Base-by-base conservation (phyloP, 148 eudicot species). In the Camellia lanceoleosa region DNA sequence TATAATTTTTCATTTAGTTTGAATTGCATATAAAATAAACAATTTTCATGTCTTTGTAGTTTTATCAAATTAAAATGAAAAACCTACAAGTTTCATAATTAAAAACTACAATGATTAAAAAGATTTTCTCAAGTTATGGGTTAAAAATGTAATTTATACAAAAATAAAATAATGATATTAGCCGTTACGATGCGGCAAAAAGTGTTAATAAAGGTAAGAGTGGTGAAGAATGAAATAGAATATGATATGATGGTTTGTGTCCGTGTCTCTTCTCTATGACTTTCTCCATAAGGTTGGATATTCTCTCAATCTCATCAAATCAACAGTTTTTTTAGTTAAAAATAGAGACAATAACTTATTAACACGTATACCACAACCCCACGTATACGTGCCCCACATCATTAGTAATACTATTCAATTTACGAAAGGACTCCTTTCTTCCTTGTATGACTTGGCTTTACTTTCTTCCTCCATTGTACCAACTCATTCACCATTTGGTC, bases 321-420 rank as follows among this genome's bases (percentile, higher is more conserved):
- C 38, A 30, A 30, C 38, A 30, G 38, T 30, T 30, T 30, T 30
- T 30, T 64, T 70, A 52, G 55, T 44, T 42, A 70, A 68, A 30
- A 68, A 43, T 15, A 4, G 7, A 13, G 42, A 1, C 19, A 46
- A n/a, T 19, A 16, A 49, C 55, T 14, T n/a, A 46, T 23, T 4
- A 73, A 73, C 76, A 73, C 76, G 76, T 73, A 65, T 51, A 65
- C 60, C 43, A 77, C 18, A 51, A 51, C 62, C 61, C 80, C 80
- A 77, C 80, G 80, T 66, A 49, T 49, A 66, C 71, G 80, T 77
- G 70, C 61, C 80, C 80, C 80, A 64, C 80, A 63, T 65, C 46
- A 46, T 19, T 47, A 49, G 80, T 43, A 63, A 76, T 46, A n/a
- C 42, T 46, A n/a, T 74, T 62, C 41, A 75, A 42, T n/a, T 52